Evolutionary conservation across 179 eudicot genomes (phyloP), one percentile per base, ranked within the genome.

Genomic region (Beta corolliflora): DNA sequence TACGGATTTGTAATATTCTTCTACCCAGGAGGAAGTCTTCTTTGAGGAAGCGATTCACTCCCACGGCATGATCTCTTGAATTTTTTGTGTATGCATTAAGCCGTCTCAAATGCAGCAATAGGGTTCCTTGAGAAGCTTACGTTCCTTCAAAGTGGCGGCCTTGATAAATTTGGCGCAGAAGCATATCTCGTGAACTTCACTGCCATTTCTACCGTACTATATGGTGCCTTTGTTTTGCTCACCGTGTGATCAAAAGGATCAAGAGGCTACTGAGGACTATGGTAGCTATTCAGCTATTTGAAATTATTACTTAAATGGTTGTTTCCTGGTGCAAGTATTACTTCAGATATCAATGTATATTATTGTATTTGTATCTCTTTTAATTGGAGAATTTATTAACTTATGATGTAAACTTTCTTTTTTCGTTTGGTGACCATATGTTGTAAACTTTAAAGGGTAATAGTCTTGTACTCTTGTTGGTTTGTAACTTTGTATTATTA

Each of bases 111-210:
- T 23, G 94, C 99, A 2, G 83, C 91, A 7, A 64, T 96, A 11
- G 99, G 99, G 41, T 94, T 85, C 84, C 89, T 96, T 7, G 99
- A 96, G 89, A 96, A 96, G 91, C 93, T 96, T 21, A 96, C 99
- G 4, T 96, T 96, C 88, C 92, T 96, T 10, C 86, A 96, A 80
- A 85, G 18, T 77, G 64, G 81, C 4, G 99, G 97, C 50, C 66
- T 91, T 0, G 87, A 86, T 2, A 96, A 96, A 77, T 92, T 88
- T 31, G 93, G 98, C 10, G 13, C 98, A 0, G 98, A 96, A 87
- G 99, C 98, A 11, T 91, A 84, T 79, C 90, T 96, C 2, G 96
- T 96, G 78, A 96, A 96, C 86, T 96, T 92, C 86, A 92, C 97
- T 14, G 99, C 96, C 77, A 82, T 96, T 29, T 83, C 88, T 76